A percentile compares a stretch with the other conserved stretches of the same genome.
These are phyloP conservation scores for Ophiostoma pallidulum DNA, from an alignment of 2,329 filamentous ascomycete species.

Conservation along the genomic window DNA sequence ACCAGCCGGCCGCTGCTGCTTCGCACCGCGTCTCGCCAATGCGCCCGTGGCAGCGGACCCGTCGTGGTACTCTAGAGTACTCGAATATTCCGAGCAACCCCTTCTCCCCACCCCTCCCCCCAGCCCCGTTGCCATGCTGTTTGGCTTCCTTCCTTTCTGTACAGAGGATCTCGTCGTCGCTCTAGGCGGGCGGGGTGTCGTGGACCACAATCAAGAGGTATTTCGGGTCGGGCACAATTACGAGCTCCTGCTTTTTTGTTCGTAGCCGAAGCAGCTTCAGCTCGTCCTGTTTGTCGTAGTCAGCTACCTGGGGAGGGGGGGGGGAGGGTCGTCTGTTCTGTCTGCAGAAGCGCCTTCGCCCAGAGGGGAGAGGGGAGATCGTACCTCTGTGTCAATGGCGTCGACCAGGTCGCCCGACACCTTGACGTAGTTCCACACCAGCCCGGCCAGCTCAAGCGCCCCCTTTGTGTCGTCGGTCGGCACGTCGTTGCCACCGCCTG, in stretches of 20 bases:
- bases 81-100: too few species aligned
- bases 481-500: constrained; percentile 13
- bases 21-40: too few species aligned
- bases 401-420: constrained; percentile 60
- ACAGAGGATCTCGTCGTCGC: neutral
- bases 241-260: constrained; percentile 77
- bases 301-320: too few species aligned
- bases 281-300: constrained; percentile 68
- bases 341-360: too few species aligned
- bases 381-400: constrained; percentile 61
- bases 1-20: too few species aligned
- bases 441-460: constrained; percentile 62
- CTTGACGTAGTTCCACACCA: constrained; percentile 69
- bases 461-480: constrained; percentile 29
- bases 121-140: neutral
- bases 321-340: too few species aligned
- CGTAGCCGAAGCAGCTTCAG: constrained; percentile 65
- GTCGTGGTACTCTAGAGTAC: too few species aligned
- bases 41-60: too few species aligned
- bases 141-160: neutral
- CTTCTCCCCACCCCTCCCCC: too few species aligned
- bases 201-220: constrained; percentile 73
- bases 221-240: constrained; percentile 72
- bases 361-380: too few species aligned
- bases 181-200: constrained; percentile 62